These are phyloP conservation scores for Euphorbia peplus DNA, from an alignment of 345 rosid genomes.

Conservation along the genomic window DNA sequence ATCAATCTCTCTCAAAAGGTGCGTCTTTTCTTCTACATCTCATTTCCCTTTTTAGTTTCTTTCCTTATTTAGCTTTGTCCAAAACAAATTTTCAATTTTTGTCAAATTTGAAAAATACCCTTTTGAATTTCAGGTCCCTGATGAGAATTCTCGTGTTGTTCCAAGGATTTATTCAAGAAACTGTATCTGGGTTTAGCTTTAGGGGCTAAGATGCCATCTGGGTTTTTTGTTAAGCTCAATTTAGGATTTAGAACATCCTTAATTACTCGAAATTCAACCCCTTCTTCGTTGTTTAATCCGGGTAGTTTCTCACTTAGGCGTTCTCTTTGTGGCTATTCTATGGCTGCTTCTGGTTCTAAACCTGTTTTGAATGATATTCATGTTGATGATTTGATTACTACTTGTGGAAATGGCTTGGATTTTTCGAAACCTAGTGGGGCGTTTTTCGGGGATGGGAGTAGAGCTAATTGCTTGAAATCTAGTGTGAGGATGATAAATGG, in stretches of 20 bases:
- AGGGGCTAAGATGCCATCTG: slow-evolving; percentile 53
- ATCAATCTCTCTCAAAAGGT: slow-evolving; percentile 8
- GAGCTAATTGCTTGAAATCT: slow-evolving; percentile 36
- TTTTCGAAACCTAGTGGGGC: slow-evolving; percentile 52
- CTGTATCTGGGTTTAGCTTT: slow-evolving; percentile 12
- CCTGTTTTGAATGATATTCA: slow-evolving; percentile 64
- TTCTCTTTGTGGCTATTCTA: slow-evolving; percentile 29
- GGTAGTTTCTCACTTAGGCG: slow-evolving; percentile 20
- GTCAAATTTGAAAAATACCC: neutral
- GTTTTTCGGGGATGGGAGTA: slow-evolving; percentile 42
- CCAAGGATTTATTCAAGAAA: slow-evolving; percentile 16
- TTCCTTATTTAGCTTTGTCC: neutral
- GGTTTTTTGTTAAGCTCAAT: slow-evolving; percentile 46
- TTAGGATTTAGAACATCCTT: slow-evolving; percentile 38
- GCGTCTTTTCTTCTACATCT: neutral
- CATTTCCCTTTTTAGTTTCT: neutral
- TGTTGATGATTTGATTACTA: slow-evolving; percentile 53
- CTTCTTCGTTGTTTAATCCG: slow-evolving; percentile 21
- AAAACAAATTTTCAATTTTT: neutral
- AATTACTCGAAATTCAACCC: slow-evolving; percentile 22
- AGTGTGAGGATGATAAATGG: slow-evolving; percentile 48
- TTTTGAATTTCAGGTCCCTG: slow-evolving; percentile 24
- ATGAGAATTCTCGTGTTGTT: slow-evolving; percentile 18
- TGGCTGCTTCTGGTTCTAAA: slow-evolving; percentile 73
- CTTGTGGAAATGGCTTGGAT: slow-evolving; percentile 53